phyloP scores from a whole-genome alignment of 495 filamentous ascomycete genomes.

The Wilcoxina mikolae region DNA sequence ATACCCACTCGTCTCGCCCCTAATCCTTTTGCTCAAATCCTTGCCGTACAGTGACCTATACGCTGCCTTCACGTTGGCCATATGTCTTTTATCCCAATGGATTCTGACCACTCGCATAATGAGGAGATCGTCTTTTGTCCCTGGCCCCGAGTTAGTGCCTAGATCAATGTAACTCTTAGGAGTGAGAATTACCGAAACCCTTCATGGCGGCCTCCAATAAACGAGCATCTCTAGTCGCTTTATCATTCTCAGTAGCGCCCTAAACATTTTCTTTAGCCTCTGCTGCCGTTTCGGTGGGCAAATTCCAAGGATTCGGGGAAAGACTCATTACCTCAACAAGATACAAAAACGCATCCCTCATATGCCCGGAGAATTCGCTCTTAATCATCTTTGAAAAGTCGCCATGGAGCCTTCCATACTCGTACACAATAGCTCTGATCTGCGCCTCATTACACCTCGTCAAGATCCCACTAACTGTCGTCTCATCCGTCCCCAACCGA shows the following conservation, averaged over 20 bases:
- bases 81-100: constrained; percentile 63
- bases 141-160: too few species aligned
- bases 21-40: constrained; percentile 49
- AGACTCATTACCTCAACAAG: too few species aligned
- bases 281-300: too few species aligned
- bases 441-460: constrained; percentile 59
- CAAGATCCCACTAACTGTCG: constrained; percentile 62
- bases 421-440: constrained; percentile 59
- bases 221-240: constrained; percentile 64
- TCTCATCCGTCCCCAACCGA: constrained; percentile 55
- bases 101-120: constrained; percentile 53
- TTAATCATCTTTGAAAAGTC: constrained; percentile 56
- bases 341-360: constrained; percentile 68
- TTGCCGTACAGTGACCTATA: constrained; percentile 50
- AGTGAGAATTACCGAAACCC: too few species aligned
- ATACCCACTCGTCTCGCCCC: constrained; percentile 75
- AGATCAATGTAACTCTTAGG: too few species aligned
- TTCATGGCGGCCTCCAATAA: constrained; percentile 74
- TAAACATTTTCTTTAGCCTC: too few species aligned
- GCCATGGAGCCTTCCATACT: constrained; percentile 53
- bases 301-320: too few species aligned
- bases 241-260: constrained; percentile 63
- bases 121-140: constrained; percentile 75
- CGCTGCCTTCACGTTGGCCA: constrained; percentile 57
- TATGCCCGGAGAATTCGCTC: constrained; percentile 78